Conservation (phyloP, 2,329 filamentous ascomycete genomes). For the Monosporascus cannonballus region DNA sequence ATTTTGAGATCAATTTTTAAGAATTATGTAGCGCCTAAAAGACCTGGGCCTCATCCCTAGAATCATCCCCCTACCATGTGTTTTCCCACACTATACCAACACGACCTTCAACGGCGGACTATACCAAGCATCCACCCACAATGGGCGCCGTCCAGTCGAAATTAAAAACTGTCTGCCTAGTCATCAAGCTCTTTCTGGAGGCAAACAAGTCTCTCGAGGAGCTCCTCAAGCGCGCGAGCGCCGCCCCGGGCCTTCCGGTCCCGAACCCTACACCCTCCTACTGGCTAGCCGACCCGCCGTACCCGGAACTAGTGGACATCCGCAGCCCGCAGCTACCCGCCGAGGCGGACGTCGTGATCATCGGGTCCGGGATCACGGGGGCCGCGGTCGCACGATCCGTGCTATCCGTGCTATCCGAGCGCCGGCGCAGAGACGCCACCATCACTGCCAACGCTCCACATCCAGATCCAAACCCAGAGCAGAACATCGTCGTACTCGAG, state of each 20-base stretch:
- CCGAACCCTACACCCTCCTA: conserved; percentile 37
- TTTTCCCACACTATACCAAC: no score
- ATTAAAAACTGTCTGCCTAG: conserved; percentile 19
- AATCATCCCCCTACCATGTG: not conserved
- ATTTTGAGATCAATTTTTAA: no score
- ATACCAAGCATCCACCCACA: not conserved
- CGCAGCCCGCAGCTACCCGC: conserved; percentile 27
- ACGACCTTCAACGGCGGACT: no score
- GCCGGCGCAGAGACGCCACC: not conserved
- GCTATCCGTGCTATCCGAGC: conserved; percentile 11
- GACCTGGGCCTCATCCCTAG: no score
- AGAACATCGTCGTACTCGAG: conserved; percentile 41
- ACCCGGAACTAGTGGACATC: conserved; percentile 32
- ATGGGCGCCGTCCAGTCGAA: conserved; percentile 31
- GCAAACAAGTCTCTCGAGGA: conserved; percentile 22
- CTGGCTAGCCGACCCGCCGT: conserved; percentile 39
- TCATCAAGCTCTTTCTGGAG: conserved; percentile 18
- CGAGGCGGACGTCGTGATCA: conserved; percentile 42
- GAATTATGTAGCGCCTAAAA: no score
- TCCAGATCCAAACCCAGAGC: not conserved
- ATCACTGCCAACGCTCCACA: no score
- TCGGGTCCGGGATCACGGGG: conserved; percentile 50
- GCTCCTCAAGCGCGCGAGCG: conserved; percentile 24
- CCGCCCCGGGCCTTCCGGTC: conserved; percentile 34
- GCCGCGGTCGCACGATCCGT: conserved; percentile 32